These are phyloP conservation scores for Pseudocercospora crystallina DNA, from an alignment of 2,329 filamentous ascomycete species.

Conservation along the genomic window DNA sequence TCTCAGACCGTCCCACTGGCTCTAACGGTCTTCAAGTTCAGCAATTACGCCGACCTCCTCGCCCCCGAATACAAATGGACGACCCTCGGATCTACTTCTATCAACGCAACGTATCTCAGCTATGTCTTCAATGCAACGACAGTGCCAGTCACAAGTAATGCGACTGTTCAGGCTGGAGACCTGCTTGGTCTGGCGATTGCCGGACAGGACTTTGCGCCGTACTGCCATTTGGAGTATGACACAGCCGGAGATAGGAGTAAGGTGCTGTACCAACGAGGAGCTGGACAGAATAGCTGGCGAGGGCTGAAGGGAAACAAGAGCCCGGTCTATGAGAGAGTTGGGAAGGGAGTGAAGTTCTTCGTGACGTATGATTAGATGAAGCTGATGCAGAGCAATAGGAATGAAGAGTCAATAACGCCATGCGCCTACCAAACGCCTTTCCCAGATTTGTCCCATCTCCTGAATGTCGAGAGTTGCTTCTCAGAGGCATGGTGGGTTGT, in stretches of 20 bases:
- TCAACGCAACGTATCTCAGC: slow-evolving; percentile 18
- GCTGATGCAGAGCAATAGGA: too few species aligned
- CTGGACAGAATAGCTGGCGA: slow-evolving; percentile 24
- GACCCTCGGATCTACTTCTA: slow-evolving; percentile 15
- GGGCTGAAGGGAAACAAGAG: slow-evolving; percentile 20
- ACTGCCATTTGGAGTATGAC: slow-evolving; percentile 27
- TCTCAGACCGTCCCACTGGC: slow-evolving; percentile 19
- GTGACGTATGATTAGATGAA: slow-evolving; percentile 19
- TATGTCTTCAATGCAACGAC: slow-evolving; percentile 23
- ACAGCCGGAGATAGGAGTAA: not conserved
- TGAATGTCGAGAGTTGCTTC: too few species aligned
- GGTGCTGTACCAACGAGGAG: slow-evolving; percentile 23
- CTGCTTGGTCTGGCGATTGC: slow-evolving; percentile 22
- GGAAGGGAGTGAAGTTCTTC: slow-evolving; percentile 26
- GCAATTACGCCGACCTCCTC: slow-evolving; percentile 20
- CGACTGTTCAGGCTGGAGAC: slow-evolving; percentile 22
- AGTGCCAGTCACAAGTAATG: slow-evolving; percentile 22
- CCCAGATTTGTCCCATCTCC: too few species aligned
- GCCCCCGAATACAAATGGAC: slow-evolving; percentile 25
- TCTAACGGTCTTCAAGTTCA: slow-evolving; percentile 28
- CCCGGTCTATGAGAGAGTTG: slow-evolving; percentile 23
- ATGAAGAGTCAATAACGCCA: too few species aligned
- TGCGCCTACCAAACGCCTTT: too few species aligned
- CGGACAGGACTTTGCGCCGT: slow-evolving; percentile 24
- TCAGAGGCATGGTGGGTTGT: too few species aligned